Evolutionary conservation across 179 eudicot genomes (phyloP), one percentile per base, ranked within the genome.

Genomic region (Nepenthes alata): DNA sequence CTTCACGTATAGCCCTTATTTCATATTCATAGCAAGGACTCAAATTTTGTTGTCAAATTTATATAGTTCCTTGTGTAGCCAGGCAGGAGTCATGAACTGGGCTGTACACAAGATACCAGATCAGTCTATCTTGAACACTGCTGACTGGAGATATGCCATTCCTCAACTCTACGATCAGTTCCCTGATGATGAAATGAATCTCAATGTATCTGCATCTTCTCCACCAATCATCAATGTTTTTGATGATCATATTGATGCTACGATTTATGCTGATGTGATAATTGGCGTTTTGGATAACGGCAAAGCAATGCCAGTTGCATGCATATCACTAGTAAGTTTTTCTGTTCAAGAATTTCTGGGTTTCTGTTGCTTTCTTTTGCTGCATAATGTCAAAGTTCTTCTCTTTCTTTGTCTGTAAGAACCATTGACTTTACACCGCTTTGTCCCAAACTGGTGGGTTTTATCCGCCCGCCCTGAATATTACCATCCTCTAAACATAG

Each of bases 1-100:
- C 25, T 25, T 25, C 25, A 25, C 25, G 25, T 25, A 25, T 25
- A 25, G 25, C 1, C 25, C 25, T 25, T 25, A 25, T 25, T 25
- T 25, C 25, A 25, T 25, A 25, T 25, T 25, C 25, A 25, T 25
- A 25, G 25, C 25, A 41, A 1, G 45, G 45, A 41, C 5, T 55
- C 37, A 37, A 55, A 4, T 41, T 59, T 6, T 14, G 50, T 8
- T 38, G 14, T 69, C 35, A 47, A 51, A 56, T 60, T 77, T 67
- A 77, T 61, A 47, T 58, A 9, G 15, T 64, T 44, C 13, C 58
- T 54, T 71, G 36, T 72, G 62, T 67, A 78, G 80, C 66, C 76
- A 91, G 98, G 95, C 91, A 71, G 83, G 77, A 57, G 60, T 67
- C 72, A 79, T 91, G 95, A 77, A 75, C 54, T 88, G 96, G 96